phyloP scores from a whole-genome alignment of 768 basidiomycete species.

The Hortiboletus flavorubellus region DNA sequence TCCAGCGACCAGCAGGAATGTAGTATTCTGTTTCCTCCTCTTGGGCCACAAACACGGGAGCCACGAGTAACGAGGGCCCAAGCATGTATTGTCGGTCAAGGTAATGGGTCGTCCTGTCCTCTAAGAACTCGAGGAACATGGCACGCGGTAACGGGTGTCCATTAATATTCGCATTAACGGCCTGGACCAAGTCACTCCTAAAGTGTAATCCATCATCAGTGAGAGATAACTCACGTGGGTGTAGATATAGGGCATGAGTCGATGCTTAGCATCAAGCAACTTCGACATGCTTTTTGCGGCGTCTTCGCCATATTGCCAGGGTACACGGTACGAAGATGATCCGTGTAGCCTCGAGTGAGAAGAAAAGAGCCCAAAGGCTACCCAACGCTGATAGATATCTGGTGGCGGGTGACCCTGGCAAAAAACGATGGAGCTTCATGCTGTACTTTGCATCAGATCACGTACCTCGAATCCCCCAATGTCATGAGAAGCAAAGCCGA shows the following conservation, averaged over 20 bases:
- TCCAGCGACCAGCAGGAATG: constrained; percentile 59
- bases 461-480: constrained; percentile 73
- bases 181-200: constrained; percentile 31
- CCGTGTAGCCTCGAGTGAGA: constrained; percentile 75
- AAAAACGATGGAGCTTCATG: background rate
- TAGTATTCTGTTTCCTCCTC: constrained; percentile 58
- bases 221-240: constrained; percentile 38
- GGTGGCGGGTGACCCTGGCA: constrained; percentile 59
- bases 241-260: constrained; percentile 74
- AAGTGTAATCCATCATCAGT: background rate
- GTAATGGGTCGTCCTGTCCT: constrained; percentile 56
- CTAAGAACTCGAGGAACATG: constrained; percentile 64
- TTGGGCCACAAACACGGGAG: constrained; percentile 55
- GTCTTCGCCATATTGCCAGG: constrained; percentile 75
- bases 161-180: constrained; percentile 46
- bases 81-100: constrained; percentile 62
- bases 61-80: constrained; percentile 57
- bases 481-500: constrained; percentile 70
- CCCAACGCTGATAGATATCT: constrained; percentile 73
- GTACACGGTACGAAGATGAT: constrained; percentile 70
- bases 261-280: constrained; percentile 60
- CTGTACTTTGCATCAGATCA: background rate
- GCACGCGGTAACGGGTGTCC: constrained; percentile 60
- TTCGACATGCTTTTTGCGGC: constrained; percentile 60
- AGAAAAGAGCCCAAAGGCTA: constrained; percentile 73